Evolutionary conservation across 2,329 filamentous ascomycete genomes (phyloP).

Genomic region (Hortaea werneckii): DNA sequence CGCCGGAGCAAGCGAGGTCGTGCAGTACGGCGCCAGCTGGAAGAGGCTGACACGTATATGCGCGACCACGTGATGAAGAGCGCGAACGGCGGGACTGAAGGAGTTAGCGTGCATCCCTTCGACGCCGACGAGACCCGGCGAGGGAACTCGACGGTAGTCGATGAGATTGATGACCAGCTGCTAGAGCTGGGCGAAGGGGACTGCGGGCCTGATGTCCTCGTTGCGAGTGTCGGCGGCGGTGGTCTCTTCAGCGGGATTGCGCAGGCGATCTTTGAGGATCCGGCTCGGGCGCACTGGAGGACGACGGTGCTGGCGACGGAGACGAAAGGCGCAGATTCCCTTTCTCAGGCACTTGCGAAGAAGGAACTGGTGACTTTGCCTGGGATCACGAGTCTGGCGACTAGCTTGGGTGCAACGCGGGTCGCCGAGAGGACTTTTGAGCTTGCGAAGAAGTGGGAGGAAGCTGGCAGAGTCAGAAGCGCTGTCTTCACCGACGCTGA

Average conservation of each 20-base stretch:
- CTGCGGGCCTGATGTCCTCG: constrained; percentile 53
- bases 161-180: constrained; percentile 38
- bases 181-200: constrained; percentile 23
- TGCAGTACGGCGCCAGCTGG: constrained; percentile 59
- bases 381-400: constrained; percentile 66
- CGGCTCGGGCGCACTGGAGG: constrained; percentile 17
- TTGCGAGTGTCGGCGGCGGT: constrained; percentile 73
- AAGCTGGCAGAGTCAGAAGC: constrained; percentile 43
- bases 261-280: constrained; percentile 49
- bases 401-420: constrained; percentile 60
- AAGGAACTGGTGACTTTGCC: constrained; percentile 49
- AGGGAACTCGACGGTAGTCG: constrained; percentile 51
- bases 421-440: constrained; percentile 60
- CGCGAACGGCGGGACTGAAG: constrained; percentile 32
- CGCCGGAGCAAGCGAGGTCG: constrained; percentile 57
- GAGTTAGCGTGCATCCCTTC: constrained; percentile 60
- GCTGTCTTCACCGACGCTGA: constrained; percentile 63
- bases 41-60: constrained; percentile 59
- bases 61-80: constrained; percentile 44
- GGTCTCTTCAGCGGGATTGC: constrained; percentile 69
- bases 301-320: constrained; percentile 60
- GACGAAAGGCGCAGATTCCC: constrained; percentile 61
- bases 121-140: constrained; percentile 60
- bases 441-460: constrained; percentile 39
- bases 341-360: constrained; percentile 52